These are phyloP conservation scores for Xylogone sp. DNA, from an alignment of 2,329 filamentous ascomycete species.

Conservation along the genomic window DNA sequence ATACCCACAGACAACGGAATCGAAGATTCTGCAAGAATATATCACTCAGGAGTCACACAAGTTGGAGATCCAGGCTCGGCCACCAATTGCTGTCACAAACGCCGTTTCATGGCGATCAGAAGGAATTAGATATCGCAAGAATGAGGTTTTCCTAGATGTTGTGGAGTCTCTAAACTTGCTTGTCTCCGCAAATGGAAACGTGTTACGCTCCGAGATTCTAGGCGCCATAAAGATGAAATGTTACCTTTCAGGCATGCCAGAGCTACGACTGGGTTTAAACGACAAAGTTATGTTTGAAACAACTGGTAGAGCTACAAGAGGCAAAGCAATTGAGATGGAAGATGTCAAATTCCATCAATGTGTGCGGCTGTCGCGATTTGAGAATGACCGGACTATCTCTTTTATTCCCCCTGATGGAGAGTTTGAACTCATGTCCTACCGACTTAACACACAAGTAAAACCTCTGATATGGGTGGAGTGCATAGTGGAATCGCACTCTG, in stretches of 20 bases:
- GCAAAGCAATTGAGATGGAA: slow-evolving; percentile 99
- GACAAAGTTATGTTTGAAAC: slow-evolving; percentile 99
- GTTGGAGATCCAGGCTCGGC: slow-evolving; percentile 91
- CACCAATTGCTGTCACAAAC: slow-evolving; percentile 96
- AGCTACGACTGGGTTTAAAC: slow-evolving; percentile 88
- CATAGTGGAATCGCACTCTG: slow-evolving; percentile 92
- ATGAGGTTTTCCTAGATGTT: slow-evolving; percentile 98
- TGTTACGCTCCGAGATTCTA: slow-evolving; percentile 91
- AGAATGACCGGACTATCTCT: slow-evolving; percentile 97
- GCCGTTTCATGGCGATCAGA: slow-evolving; percentile 97
- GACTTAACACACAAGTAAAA: slow-evolving; percentile 97
- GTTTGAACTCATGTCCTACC: slow-evolving; percentile 99
- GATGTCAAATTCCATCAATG: slow-evolving; percentile 99
- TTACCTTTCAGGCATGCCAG: slow-evolving; percentile 97
- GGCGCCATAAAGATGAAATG: slow-evolving; percentile 99
- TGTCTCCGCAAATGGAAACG: slow-evolving; percentile 90
- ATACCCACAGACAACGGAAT: slow-evolving; percentile 96
- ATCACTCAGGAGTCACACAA: slow-evolving; percentile 99
- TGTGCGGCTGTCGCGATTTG: slow-evolving; percentile 90
- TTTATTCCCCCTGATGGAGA: slow-evolving; percentile 98
- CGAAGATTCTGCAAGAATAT: slow-evolving; percentile 98
- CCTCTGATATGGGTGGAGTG: slow-evolving; percentile 99
- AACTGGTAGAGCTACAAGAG: slow-evolving; percentile 86
- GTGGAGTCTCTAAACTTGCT: slow-evolving; percentile 95
- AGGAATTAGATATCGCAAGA: slow-evolving; percentile 97